phyloP scores from a whole-genome alignment of 805 yeast genomes.

The Wickerhamiella cacticola region DNA sequence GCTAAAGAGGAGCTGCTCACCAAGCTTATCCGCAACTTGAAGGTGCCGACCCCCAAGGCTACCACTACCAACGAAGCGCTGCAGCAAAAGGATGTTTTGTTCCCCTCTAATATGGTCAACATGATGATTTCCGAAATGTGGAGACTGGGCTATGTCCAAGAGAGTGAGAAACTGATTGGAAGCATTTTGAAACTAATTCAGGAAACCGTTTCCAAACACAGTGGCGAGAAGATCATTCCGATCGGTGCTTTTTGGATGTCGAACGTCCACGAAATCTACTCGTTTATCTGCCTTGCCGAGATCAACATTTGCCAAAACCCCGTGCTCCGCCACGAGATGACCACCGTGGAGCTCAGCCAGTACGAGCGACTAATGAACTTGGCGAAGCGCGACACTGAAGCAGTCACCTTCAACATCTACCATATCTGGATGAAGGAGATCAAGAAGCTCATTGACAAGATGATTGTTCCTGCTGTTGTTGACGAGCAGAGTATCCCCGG shows the following conservation, averaged over 20 bases:
- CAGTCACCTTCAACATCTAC: constrained; percentile 83
- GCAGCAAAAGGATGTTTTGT: constrained; percentile 79
- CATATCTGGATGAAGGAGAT: constrained; percentile 95
- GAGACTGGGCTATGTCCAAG: constrained; percentile 88
- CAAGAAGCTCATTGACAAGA: constrained; percentile 80
- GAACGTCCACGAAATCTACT: constrained; percentile 86
- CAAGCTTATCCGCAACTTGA: constrained; percentile 59
- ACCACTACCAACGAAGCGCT: constrained; percentile 47
- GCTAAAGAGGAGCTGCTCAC: constrained; percentile 20
- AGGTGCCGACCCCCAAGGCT: constrained; percentile 74
- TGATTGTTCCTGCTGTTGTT: constrained; percentile 90
- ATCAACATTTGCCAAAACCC: constrained; percentile 80
- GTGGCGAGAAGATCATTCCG: constrained; percentile 76
- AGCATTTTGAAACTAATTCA: constrained; percentile 81
- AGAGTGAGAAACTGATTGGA: constrained; percentile 82
- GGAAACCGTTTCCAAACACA: constrained; percentile 61
- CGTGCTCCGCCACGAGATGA: constrained; percentile 67
- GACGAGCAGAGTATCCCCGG: constrained; percentile 94
- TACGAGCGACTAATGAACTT: constrained; percentile 80
- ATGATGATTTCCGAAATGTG: constrained; percentile 93
- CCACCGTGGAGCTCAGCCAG: constrained; percentile 79
- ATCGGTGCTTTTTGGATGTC: constrained; percentile 97
- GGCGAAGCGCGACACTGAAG: constrained; percentile 87
- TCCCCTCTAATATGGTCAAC: constrained; percentile 91
- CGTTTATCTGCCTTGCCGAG: constrained; percentile 90